These are phyloP conservation scores for Kitagawia praeruptora DNA, from an alignment of 129 eudicot species.

Conservation along the genomic window DNA sequence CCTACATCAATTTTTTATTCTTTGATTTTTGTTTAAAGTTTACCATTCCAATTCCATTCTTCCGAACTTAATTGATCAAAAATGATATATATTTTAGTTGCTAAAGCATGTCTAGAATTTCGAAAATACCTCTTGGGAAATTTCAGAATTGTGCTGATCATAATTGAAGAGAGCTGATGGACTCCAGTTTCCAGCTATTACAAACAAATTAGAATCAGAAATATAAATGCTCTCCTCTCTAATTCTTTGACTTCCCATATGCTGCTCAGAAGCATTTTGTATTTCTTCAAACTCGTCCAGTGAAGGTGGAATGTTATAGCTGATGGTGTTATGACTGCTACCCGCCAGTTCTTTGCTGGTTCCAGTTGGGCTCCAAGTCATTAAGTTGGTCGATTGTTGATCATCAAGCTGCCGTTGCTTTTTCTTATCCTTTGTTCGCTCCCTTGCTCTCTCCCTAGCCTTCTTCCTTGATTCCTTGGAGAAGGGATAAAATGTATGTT, in stretches of 20 bases:
- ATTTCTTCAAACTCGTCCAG: not conserved
- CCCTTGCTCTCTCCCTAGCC: constrained; percentile 75
- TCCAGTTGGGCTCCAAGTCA: constrained; percentile 28
- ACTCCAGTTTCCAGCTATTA: constrained; percentile 21
- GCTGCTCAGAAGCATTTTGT: not conserved
- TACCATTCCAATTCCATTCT: not conserved
- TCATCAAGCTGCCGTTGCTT: constrained; percentile 13
- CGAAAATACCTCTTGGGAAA: constrained; percentile 29
- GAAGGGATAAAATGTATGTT: constrained; percentile 26
- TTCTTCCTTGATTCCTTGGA: constrained; percentile 48
- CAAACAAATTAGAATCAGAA: constrained; percentile 14
- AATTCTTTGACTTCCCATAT: not conserved
- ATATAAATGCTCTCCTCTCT: not conserved
- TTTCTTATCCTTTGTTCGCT: constrained; percentile 48
- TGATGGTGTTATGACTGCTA: not conserved
- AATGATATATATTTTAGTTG: not conserved
- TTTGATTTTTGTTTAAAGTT: not conserved
- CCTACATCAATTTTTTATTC: not conserved
- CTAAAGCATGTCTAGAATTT: not conserved
- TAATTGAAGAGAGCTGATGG: constrained; percentile 21
- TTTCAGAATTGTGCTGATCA: constrained; percentile 23
- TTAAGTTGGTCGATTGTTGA: not conserved
- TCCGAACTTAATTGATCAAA: not conserved
- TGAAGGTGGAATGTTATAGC: not conserved
- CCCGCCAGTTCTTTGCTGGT: constrained; percentile 3